A percentile compares a stretch with the other conserved stretches of the same genome.
Evolutionary conservation across 768 basidiomycete genomes (phyloP).

Genomic region (Rhodotorula toruloides): DNA sequence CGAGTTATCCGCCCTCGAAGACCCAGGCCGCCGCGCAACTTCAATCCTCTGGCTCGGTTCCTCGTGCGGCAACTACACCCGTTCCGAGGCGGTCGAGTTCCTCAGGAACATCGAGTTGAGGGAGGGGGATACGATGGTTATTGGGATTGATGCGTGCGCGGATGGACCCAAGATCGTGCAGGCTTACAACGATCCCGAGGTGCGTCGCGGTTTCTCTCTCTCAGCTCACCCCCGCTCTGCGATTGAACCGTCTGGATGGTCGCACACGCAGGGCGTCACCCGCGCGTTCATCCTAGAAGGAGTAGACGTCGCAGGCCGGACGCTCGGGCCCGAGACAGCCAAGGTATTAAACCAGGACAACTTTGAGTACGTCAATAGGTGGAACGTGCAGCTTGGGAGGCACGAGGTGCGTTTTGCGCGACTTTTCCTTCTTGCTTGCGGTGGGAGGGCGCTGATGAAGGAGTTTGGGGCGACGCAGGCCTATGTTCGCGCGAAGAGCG

Average conservation of each 20-base stretch:
- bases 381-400: slow-evolving; percentile 36
- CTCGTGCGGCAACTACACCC: slow-evolving; percentile 80
- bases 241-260: neutral
- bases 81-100: slow-evolving; percentile 65
- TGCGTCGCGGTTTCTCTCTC: neutral
- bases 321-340: slow-evolving; percentile 19
- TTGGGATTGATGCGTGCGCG: slow-evolving; percentile 87
- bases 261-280: slow-evolving; percentile 44
- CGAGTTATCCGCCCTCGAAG: slow-evolving; percentile 2
- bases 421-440: no score
- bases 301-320: slow-evolving; percentile 35
- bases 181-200: slow-evolving; percentile 79
- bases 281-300: slow-evolving; percentile 41
- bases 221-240: slow-evolving; percentile 51
- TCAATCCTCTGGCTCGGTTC: slow-evolving; percentile 80
- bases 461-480: no score
- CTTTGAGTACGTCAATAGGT: slow-evolving; percentile 42
- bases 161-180: slow-evolving; percentile 63
- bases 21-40: slow-evolving; percentile 26
- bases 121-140: slow-evolving; percentile 67
- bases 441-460: no score
- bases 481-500: slow-evolving; percentile 47
- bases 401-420: slow-evolving; percentile 32
- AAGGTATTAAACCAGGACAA: slow-evolving; percentile 17
- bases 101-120: slow-evolving; percentile 52